A percentile compares a stretch with the other conserved stretches of the same genome.
Conservation (phyloP, 495 filamentous ascomycete genomes). For the Parachaetomium inaequale region DNA sequence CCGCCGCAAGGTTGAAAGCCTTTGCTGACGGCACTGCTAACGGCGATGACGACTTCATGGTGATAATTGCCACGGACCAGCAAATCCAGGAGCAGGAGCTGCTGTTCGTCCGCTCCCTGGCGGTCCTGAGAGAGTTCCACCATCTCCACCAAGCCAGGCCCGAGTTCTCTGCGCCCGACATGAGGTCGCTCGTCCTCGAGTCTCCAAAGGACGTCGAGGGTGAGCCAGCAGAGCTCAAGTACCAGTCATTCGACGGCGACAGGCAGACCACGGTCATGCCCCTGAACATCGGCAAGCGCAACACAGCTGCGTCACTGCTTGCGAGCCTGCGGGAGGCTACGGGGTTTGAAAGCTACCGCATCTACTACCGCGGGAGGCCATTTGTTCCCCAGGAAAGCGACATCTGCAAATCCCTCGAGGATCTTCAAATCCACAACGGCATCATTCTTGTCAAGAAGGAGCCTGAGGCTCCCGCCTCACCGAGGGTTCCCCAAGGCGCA, state of each 20-base stretch:
- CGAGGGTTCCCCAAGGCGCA: slow-evolving; percentile 39
- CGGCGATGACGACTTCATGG: slow-evolving; percentile 51
- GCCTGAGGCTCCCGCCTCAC: slow-evolving; percentile 31
- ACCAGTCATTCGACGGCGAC: slow-evolving; percentile 66
- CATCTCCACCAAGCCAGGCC: slow-evolving; percentile 44
- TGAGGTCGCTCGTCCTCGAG: slow-evolving; percentile 41
- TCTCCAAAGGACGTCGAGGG: slow-evolving; percentile 47
- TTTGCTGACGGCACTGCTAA: slow-evolving; percentile 40
- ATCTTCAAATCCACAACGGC: slow-evolving; percentile 56
- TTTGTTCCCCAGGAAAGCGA: slow-evolving; percentile 47
- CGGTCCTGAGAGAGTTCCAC: slow-evolving; percentile 47
- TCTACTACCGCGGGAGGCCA: slow-evolving; percentile 48
- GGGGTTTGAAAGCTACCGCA: slow-evolving; percentile 65
- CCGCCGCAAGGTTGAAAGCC: slow-evolving; percentile 59
- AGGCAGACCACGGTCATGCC: slow-evolving; percentile 53
- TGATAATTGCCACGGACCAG: slow-evolving; percentile 40
- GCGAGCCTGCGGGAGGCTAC: slow-evolving; percentile 61
- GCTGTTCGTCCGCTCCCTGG: slow-evolving; percentile 63
- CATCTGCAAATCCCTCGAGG: slow-evolving; percentile 52
- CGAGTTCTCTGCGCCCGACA: slow-evolving; percentile 48
- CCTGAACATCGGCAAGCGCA: slow-evolving; percentile 62
- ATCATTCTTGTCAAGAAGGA: slow-evolving; percentile 57
- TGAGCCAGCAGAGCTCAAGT: slow-evolving; percentile 62
- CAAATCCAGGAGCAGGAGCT: slow-evolving; percentile 53
- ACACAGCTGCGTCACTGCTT: slow-evolving; percentile 63